These are phyloP conservation scores for Globisporangium irregulare DNA, from an alignment of 352 stramenopile species.

Conservation along the genomic window DNA sequence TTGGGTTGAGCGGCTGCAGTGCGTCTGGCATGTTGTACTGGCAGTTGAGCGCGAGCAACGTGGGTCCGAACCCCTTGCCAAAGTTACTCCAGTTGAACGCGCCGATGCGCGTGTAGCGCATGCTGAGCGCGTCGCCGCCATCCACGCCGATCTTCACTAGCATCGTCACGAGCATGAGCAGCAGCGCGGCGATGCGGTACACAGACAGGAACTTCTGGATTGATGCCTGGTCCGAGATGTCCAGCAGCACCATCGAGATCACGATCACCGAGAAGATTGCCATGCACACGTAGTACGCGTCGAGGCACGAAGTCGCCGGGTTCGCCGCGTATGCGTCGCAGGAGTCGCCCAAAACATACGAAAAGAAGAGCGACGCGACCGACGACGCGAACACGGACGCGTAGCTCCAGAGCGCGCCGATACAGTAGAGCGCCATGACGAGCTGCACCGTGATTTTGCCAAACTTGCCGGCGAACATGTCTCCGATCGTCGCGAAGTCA, in stretches of 20 bases:
- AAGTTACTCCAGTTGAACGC: conserved; percentile 80
- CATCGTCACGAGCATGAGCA: conserved; percentile 79
- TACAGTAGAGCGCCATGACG: conserved; percentile 71
- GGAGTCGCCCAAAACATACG: conserved; percentile 52
- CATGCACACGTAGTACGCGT: conserved; percentile 79
- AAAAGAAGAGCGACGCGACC: conserved; percentile 75
- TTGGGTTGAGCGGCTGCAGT: conserved; percentile 73
- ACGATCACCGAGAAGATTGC: conserved; percentile 70
- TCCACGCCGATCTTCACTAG: conserved; percentile 65
- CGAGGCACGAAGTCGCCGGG: conserved; percentile 46
- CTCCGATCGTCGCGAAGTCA: conserved; percentile 76
- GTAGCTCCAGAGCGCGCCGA: conserved; percentile 82
- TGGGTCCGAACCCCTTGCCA: conserved; percentile 76
- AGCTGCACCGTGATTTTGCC: conserved; percentile 66
- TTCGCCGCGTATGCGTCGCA: conserved; percentile 67
- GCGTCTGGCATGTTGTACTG: conserved; percentile 88
- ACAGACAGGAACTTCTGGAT: conserved; percentile 83
- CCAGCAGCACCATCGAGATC: conserved; percentile 79
- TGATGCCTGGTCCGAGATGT: conserved; percentile 77
- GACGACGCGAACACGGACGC: conserved; percentile 87
- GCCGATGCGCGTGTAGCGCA: conserved; percentile 46
- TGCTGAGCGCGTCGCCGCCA: conserved; percentile 33
- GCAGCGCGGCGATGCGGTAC: conserved; percentile 76
- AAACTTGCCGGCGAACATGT: conserved; percentile 78
- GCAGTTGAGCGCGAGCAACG: conserved; percentile 82